A percentile compares a stretch with the other conserved stretches of the same genome.
phyloP scores from a whole-genome alignment of 768 basidiomycete species.

The Suillus discolor region DNA sequence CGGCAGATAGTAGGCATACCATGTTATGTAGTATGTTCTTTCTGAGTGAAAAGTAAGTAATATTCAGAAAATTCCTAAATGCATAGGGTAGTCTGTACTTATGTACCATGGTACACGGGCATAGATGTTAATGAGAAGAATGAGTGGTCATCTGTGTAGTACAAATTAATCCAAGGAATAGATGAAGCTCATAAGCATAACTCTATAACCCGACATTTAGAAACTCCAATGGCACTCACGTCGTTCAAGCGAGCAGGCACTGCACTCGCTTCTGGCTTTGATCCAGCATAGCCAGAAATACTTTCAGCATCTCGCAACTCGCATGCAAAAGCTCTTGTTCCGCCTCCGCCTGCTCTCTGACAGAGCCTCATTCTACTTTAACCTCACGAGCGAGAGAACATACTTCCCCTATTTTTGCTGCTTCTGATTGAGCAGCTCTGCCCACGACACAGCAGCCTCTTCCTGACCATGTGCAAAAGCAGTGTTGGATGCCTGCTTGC shows the following conservation, averaged over 20 bases:
- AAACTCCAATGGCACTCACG: constrained; percentile 18
- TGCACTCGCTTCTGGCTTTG: constrained; percentile 37
- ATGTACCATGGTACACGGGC: constrained; percentile 20
- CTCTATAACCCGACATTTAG: constrained; percentile 10
- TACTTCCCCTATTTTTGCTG: constrained; percentile 42
- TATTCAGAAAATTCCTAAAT: constrained; percentile 16
- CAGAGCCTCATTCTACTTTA: constrained; percentile 55
- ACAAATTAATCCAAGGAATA: constrained; percentile 18
- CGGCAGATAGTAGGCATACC: neutral
- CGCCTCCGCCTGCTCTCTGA: constrained; percentile 54
- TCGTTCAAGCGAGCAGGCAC: constrained; percentile 25
- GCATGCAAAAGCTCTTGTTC: constrained; percentile 61
- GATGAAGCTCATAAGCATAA: constrained; percentile 19
- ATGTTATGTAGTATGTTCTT: neutral
- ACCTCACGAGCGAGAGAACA: constrained; percentile 49
- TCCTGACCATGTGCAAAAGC: constrained; percentile 48
- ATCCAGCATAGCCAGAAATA: constrained; percentile 64
- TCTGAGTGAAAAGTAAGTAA: neutral
- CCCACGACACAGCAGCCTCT: constrained; percentile 38
- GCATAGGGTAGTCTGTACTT: constrained; percentile 22
- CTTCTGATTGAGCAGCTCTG: constrained; percentile 41
- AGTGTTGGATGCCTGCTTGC: constrained; percentile 51
- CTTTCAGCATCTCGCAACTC: constrained; percentile 56
- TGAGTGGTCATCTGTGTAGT: constrained; percentile 26
- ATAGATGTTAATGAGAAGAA: constrained; percentile 13